Evolutionary conservation across 495 filamentous ascomycete genomes (phyloP).

Genomic region (Geopyxis carbonaria): DNA sequence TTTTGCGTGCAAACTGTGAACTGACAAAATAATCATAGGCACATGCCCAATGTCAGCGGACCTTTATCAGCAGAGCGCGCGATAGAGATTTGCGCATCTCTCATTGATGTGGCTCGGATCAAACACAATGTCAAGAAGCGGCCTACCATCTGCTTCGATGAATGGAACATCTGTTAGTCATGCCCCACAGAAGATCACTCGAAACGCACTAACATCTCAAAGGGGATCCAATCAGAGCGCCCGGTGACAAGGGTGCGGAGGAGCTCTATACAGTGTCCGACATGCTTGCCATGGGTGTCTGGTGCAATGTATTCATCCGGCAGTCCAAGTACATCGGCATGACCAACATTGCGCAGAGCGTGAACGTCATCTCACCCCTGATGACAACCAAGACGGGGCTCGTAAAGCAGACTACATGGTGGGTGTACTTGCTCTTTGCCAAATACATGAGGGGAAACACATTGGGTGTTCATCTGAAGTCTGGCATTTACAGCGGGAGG

Average conservation of each 20-base stretch:
- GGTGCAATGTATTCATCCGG: slow-evolving; percentile 64
- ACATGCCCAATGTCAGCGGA: slow-evolving; percentile 45
- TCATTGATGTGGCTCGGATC: slow-evolving; percentile 61
- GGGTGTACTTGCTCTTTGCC: slow-evolving; percentile 54
- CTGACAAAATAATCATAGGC: slow-evolving; percentile 23
- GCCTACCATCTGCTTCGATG: slow-evolving; percentile 64
- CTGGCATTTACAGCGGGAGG: slow-evolving; percentile 41
- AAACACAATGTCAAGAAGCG: slow-evolving; percentile 40
- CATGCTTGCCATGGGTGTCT: slow-evolving; percentile 54
- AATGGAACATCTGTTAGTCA: slow-evolving; percentile 52
- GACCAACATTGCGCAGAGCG: slow-evolving; percentile 65
- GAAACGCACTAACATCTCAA: too few species aligned
- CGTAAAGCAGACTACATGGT: slow-evolving; percentile 59
- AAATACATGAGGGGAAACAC: slow-evolving; percentile 59
- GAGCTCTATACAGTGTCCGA: slow-evolving; percentile 61
- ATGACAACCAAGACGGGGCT: slow-evolving; percentile 50
- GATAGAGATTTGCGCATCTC: slow-evolving; percentile 47
- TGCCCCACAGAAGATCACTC: too few species aligned
- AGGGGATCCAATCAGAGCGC: slow-evolving; percentile 54
- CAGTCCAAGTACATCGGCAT: slow-evolving; percentile 56
- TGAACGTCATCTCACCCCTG: slow-evolving; percentile 62
- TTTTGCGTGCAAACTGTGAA: too few species aligned
- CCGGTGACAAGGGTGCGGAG: slow-evolving; percentile 49
- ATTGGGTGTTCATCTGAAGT: slow-evolving; percentile 42
- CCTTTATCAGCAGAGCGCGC: slow-evolving; percentile 55